Evolutionary conservation across 1,284 basidiomycete species (phyloP).

Genomic region (Taiwanofungus camphoratus): DNA sequence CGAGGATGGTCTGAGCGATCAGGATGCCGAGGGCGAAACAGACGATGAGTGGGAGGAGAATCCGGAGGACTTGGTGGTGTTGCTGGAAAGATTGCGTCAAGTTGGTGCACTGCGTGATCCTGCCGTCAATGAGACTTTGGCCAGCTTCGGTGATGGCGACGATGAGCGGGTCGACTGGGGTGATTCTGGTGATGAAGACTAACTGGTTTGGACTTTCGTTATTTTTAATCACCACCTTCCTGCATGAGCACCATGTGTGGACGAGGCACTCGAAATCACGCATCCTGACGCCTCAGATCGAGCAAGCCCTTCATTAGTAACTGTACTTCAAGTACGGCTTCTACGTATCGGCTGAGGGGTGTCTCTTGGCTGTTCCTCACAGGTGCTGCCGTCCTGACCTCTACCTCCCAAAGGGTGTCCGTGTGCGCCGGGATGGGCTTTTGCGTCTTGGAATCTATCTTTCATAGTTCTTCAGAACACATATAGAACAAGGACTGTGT

Average conservation of each 20-base stretch:
- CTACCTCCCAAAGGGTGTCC: conserved; percentile 77
- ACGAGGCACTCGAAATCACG: no score
- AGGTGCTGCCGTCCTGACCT: conserved; percentile 74
- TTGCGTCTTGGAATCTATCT: conserved; percentile 68
- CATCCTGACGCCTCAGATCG: conserved; percentile 62
- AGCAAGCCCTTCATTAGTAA: conserved; percentile 73
- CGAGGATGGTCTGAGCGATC: conserved; percentile 20
- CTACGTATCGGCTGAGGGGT: conserved; percentile 54
- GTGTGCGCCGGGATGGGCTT: conserved; percentile 65
- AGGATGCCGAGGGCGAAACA: conserved; percentile 27
- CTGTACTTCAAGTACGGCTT: conserved; percentile 73
- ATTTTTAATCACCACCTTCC: no score
- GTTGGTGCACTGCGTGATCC: conserved; percentile 31
- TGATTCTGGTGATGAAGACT: conserved; percentile 42
- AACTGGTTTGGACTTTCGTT: no score
- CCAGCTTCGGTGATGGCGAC: conserved; percentile 28
- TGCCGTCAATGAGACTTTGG: conserved; percentile 17
- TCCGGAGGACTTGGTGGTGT: conserved; percentile 40
- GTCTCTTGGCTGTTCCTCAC: conserved; percentile 68
- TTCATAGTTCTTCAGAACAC: not conserved
- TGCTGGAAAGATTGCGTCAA: conserved; percentile 47
- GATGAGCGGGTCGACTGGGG: conserved; percentile 62
- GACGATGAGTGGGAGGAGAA: conserved; percentile 26
- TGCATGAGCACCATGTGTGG: no score
- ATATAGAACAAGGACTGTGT: no score